Base-by-base conservation (phyloP, 768 basidiomycete species). In the Hydnomerulius pinastri region DNA sequence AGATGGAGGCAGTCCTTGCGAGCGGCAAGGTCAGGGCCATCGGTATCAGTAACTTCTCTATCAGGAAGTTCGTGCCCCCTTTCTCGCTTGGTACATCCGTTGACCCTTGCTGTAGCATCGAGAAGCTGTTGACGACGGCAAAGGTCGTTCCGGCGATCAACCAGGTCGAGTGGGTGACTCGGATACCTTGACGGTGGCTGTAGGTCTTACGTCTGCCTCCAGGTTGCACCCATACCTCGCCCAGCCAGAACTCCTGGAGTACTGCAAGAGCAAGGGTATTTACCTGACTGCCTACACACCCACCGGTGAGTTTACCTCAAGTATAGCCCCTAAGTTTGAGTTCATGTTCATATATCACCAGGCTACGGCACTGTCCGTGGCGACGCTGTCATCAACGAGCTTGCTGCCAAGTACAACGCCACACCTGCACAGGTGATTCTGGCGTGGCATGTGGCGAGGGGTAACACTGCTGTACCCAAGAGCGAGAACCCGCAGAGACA, bases 241-340 rank as follows among this genome's bases (percentile, higher is more conserved):
- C 6, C 83, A 88, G 58, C 71, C 77, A 24, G 76, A 80, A 71
- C 20, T 56, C 27, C 27, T 56, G 30, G 75, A 77, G 49, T 81
- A 76, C 64, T 86, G 85, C 73, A 62, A 70, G 36, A 60, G 63
- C 50, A 81, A 85, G 59, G 85, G 82, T 41, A 90, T 92, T 62
- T 73, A 78, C 15, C 60, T 88, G 48, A 85, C 87, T 17, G 86
- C 87, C 10, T 92, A 90, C 72, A 74, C 71, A 70, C 85, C 66
- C 69, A 79, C 67, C 24, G 75, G 76, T 64, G 28, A 36, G 46
- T 51, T 47, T 36, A 46, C 40, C 10, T 42, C 50, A 32, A 18
- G n/a, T n/a, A n/a, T n/a, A n/a, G n/a, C n/a, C n/a, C n/a, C n/a
- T n/a, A 32, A 46, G n/a, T 9, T 6, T 4, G 29, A 29, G 28